These are phyloP conservation scores for Termitomyces sp. DNA, from an alignment of 768 basidiomycete species.

Conservation along the genomic window DNA sequence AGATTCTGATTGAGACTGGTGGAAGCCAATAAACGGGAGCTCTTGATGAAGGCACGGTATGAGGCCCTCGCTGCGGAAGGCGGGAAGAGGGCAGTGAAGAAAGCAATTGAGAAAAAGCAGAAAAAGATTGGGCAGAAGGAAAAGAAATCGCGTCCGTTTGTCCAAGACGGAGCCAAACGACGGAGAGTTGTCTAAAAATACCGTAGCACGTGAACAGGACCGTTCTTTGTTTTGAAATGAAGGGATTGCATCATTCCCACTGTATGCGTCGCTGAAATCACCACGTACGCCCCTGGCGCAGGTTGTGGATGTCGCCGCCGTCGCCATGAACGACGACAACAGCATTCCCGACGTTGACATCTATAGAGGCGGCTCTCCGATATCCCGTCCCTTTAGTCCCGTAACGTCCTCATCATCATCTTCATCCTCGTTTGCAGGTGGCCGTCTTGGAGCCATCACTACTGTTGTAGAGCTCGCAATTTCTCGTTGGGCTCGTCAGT, in stretches of 20 bases:
- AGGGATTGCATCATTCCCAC: background rate
- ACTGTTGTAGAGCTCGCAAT: constrained; percentile 70
- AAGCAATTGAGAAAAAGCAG: constrained; percentile 85
- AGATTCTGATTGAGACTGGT: constrained; percentile 7
- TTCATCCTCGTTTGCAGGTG: constrained; percentile 32
- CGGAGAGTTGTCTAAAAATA: constrained; percentile 15
- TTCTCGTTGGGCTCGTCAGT: constrained; percentile 63
- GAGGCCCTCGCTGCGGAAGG: constrained; percentile 75
- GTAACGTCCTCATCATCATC: constrained; percentile 32
- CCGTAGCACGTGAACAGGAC: constrained; percentile 4
- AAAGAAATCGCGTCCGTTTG: constrained; percentile 77
- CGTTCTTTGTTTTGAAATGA: constrained; percentile 6
- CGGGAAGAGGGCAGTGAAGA: constrained; percentile 79
- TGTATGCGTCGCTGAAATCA: background rate
- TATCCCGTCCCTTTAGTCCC: constrained; percentile 22
- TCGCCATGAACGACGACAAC: constrained; percentile 10
- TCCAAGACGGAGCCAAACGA: constrained; percentile 16
- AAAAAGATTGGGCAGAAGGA: constrained; percentile 86
- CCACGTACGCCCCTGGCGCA: background rate
- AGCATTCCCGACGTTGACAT: constrained; percentile 36
- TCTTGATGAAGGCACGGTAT: constrained; percentile 72
- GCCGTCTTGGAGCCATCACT: constrained; percentile 49
- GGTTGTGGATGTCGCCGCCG: constrained; percentile 6
- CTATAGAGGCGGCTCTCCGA: constrained; percentile 51
- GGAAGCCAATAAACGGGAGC: constrained; percentile 73